These are phyloP conservation scores for Laetiporus sulphureus DNA, from an alignment of 1,284 basidiomycete genomes.

Conservation along the genomic window DNA sequence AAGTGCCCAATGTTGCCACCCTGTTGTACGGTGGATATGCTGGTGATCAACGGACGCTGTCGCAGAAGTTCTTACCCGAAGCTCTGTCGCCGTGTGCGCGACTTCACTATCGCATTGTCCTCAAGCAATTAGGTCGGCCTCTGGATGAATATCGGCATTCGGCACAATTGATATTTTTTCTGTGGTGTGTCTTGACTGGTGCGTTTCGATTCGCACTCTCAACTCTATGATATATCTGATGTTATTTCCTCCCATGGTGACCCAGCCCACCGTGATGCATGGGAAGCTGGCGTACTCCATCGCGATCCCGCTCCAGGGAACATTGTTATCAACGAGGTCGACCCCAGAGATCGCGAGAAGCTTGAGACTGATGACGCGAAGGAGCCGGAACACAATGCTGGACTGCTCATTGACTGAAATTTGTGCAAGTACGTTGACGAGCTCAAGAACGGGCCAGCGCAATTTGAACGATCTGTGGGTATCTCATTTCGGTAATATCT, in stretches of 20 bases:
- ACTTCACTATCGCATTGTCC: neutral
- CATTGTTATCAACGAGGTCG: neutral
- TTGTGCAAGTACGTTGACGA: constrained; percentile 3
- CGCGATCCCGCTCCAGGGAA: neutral
- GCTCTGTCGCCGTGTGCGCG: neutral
- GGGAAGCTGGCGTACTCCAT: neutral
- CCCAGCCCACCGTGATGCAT: neutral
- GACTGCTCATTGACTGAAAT: constrained; percentile 7
- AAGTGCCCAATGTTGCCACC: neutral
- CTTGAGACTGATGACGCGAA: neutral
- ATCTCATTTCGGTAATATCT: too few species aligned
- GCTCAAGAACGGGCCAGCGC: neutral
- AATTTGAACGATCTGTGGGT: neutral
- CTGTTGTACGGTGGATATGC: neutral
- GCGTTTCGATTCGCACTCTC: neutral
- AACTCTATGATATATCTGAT: too few species aligned
- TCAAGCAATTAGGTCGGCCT: neutral
- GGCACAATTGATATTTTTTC: neutral
- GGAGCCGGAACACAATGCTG: neutral
- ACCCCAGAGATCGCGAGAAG: neutral
- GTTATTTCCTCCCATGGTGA: too few species aligned
- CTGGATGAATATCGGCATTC: neutral
- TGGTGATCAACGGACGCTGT: neutral
- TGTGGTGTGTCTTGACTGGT: neutral
- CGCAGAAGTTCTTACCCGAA: neutral